Conservation (phyloP, 305 asterid species). For the Fraxinus nigra region DNA sequence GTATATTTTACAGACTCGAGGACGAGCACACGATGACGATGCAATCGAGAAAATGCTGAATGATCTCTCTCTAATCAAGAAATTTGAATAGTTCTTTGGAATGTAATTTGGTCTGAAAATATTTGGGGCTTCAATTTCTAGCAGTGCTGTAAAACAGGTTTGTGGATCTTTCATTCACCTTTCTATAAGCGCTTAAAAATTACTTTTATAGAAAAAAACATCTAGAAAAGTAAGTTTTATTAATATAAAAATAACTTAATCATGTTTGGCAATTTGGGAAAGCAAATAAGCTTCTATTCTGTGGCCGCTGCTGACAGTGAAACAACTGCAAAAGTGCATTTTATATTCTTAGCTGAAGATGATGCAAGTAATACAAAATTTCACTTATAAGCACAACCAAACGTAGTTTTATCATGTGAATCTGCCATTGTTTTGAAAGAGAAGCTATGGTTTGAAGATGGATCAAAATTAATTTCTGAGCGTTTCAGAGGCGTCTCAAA, state of each 20-base stretch:
- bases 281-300: background rate
- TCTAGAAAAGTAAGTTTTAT: background rate
- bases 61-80: slow-evolving; percentile 75
- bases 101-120: background rate
- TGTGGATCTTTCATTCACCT: background rate
- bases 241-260: no score
- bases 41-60: slow-evolving; percentile 80
- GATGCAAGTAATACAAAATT: background rate
- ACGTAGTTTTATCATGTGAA: background rate
- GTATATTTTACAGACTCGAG: slow-evolving; percentile 54
- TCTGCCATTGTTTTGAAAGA: background rate
- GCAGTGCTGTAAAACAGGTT: background rate
- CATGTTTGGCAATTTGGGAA: background rate
- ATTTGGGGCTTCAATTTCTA: background rate
- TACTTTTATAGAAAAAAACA: background rate
- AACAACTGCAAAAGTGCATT: background rate
- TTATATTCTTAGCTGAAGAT: background rate
- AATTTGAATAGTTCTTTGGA: slow-evolving; percentile 48
- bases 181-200: background rate
- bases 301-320: background rate
- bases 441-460: background rate
- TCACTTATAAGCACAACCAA: background rate
- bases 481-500: background rate
- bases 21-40: slow-evolving; percentile 76
- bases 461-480: background rate